phyloP scores from a whole-genome alignment of 305 asterid species.

The Salvia sclarea region DNA sequence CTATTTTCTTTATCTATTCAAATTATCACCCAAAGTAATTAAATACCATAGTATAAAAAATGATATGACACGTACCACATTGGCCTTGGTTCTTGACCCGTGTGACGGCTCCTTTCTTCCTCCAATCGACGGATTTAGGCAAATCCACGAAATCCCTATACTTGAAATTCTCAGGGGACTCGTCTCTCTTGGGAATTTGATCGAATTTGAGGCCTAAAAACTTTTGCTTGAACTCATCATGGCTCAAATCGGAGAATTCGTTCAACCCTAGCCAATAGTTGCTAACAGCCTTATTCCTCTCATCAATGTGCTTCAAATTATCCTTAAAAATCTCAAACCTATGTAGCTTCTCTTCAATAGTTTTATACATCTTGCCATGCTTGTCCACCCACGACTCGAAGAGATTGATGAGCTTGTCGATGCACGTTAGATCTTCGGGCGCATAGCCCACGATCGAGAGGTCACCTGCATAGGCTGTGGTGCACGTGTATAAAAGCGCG shows the following conservation, averaged over 20 bases:
- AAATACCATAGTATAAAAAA: background rate
- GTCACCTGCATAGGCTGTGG: conserved; percentile 39
- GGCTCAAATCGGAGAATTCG: conserved; percentile 70
- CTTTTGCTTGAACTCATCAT: conserved; percentile 64
- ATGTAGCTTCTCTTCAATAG: conserved; percentile 62
- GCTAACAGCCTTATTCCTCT: conserved; percentile 50
- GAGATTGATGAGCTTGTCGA: conserved; percentile 61
- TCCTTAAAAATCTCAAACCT: conserved; percentile 75
- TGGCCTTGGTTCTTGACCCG: conserved; percentile 72
- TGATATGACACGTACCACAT: conserved; percentile 42
- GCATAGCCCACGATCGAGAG: conserved; percentile 68
- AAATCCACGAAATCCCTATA: conserved; percentile 51
- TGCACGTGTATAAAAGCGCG: conserved; percentile 31
- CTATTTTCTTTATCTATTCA: no score
- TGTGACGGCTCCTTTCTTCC: conserved; percentile 71
- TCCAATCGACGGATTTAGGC: conserved; percentile 71
- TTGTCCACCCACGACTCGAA: conserved; percentile 67
- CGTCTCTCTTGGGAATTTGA: conserved; percentile 35
- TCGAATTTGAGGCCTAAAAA: conserved; percentile 58
- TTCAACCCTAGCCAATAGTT: conserved; percentile 78
- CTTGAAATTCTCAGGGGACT: conserved; percentile 35
- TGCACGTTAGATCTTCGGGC: conserved; percentile 60
- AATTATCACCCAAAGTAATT: no score
- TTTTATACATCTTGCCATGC: conserved; percentile 54
- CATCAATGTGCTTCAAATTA: conserved; percentile 67